Evolutionary conservation across 345 rosid genomes (phyloP), one percentile per base, ranked within the genome.

Genomic region (Balakata baccata): DNA sequence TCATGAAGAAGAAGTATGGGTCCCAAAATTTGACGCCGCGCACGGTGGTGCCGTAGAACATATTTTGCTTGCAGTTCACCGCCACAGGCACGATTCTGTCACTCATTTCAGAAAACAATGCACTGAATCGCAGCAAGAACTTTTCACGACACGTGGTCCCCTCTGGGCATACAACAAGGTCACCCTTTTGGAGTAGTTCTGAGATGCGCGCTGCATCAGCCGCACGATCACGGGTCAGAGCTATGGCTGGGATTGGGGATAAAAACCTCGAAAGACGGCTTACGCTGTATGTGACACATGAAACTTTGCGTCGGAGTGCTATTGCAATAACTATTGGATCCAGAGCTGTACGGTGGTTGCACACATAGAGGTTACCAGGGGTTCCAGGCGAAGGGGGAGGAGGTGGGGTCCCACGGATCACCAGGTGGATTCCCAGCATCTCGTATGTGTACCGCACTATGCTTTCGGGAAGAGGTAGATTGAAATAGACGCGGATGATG

Each of bases 1-100:
- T 92, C 97, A 94, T 94, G 89, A 94, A 92, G 76, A 89, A 92
- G 78, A 83, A 92, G 67, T 94, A 92, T 6, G 92, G 88, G 77
- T 94, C 98, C 97, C 97, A 94, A 62, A 94, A 92, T 69, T 94
- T 94, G 29, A 89, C 93, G 16, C 98, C 98, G 0, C 98, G 84
- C 5, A 90, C 98, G 1, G 97, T 92, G 46, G 98, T 92, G 14
- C 97, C 98, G 52, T 89, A 68, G 74, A 94, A 92, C 97, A 89
- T 92, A 76, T 49, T 84, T 67, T 94, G 98, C 78, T 85, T 94
- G 66, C 97, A 90, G 25, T 92, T 83, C 67, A 94, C 82, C 2
- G 98, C 97, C 68, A 94, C 98, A 0, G 98, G 98, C 58, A 94
- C 98, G 46, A 94, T 90, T 85, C 98, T 63, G 66, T 94, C 98